phyloP scores from a whole-genome alignment of 148 eudicot species.

The Fagopyrum tataricum region DNA sequence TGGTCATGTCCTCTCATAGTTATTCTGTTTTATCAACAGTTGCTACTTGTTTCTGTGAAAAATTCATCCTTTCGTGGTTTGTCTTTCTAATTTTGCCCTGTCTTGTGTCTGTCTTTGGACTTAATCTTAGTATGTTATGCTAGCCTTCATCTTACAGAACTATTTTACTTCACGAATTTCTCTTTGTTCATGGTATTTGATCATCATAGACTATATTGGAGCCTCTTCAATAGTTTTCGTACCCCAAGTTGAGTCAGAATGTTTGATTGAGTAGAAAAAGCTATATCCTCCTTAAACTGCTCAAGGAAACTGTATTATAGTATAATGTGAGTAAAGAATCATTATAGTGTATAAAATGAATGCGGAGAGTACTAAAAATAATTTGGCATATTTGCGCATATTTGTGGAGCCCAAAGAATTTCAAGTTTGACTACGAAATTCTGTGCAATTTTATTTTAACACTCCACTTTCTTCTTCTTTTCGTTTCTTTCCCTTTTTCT shows the following conservation, averaged over 20 bases:
- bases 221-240: neutral
- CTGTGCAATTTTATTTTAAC: neutral
- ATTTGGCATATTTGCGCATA: neutral
- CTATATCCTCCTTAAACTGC: neutral
- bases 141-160: neutral
- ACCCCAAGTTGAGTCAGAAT: neutral
- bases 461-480: constrained; percentile 1
- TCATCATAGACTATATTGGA: neutral
- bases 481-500: neutral
- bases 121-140: neutral
- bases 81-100: neutral
- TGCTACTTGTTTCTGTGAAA: neutral
- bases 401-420: constrained; percentile 11
- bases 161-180: too few species aligned
- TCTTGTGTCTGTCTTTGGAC: neutral
- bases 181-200: neutral
- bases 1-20: neutral
- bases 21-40: neutral
- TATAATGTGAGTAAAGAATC: neutral
- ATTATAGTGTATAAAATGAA: neutral
- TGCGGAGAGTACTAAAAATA: neutral
- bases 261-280: neutral
- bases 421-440: neutral
- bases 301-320: neutral
- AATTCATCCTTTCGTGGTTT: neutral